phyloP scores from a whole-genome alignment of 345 rosid species.

The Aegle marmelos region DNA sequence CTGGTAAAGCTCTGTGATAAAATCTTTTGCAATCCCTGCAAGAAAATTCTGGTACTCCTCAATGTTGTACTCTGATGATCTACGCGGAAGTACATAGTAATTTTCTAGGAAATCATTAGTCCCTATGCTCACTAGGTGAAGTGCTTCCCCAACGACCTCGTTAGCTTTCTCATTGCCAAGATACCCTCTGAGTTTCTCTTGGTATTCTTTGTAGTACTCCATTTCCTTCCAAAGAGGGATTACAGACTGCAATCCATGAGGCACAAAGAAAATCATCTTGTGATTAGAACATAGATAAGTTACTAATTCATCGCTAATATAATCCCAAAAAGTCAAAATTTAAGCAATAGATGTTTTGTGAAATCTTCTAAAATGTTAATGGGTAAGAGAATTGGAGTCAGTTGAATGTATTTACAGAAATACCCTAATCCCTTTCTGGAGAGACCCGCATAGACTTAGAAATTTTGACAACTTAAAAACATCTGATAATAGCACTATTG shows the following conservation, averaged over 20 bases:
- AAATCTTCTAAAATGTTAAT: no score
- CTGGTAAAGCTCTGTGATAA: constrained; percentile 50
- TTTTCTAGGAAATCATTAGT: constrained; percentile 86
- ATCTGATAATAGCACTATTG: background rate
- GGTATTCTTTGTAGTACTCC: constrained; percentile 74
- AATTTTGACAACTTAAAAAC: background rate
- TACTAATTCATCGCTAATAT: no score
- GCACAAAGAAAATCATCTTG: background rate
- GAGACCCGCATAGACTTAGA: no score
- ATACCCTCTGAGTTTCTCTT: constrained; percentile 41
- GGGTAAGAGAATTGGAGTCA: no score
- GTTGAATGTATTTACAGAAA: no score
- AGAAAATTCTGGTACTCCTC: constrained; percentile 58
- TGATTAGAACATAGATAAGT: background rate
- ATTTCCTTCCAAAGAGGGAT: constrained; percentile 81
- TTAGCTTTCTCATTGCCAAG: constrained; percentile 52
- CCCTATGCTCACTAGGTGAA: constrained; percentile 74
- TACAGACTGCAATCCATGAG: constrained; percentile 51
- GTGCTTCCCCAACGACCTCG: constrained; percentile 47
- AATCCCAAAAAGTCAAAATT: no score
- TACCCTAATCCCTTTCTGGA: no score
- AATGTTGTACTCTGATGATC: constrained; percentile 37
- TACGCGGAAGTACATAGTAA: constrained; percentile 47
- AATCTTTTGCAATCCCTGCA: constrained; percentile 45
- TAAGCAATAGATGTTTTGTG: no score